Base-by-base conservation (phyloP, 352 stramenopile genomes). In the Phytopythium chamaehyphon region DNA sequence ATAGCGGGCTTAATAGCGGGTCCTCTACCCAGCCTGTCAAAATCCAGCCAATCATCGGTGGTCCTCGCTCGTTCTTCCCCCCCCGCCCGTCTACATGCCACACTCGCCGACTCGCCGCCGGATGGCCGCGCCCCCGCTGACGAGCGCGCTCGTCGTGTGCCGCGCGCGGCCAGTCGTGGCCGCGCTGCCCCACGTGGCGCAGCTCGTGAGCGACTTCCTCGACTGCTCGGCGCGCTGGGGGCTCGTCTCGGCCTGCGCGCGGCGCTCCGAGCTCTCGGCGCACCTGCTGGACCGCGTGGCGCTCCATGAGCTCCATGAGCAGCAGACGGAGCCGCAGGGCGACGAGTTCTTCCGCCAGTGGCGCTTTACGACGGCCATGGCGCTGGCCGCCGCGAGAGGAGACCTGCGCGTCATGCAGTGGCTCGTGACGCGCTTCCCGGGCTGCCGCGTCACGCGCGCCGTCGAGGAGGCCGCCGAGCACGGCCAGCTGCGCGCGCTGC, bases 141-240 rank as follows among this genome's bases (percentile, higher is more conserved):
- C 51, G 9, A 66, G 50, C 45, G 62, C 54, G 22, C 36, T 12
- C 40, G 58, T 66, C 36, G 62, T 71, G 31, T 71, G 62, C 35
- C 60, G 56, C 56, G 55, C 56, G 8, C 45, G 61, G 28, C 15
- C 40, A 36, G 50, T 40, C 10, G 47, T 76, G 9, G 51, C 54
- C 28, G 49, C 62, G 11, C 51, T 76, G 33, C 47, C 50, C 12
- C 59, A 66, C 42, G 57, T 61, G 31, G 23, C 66, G 50, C 48
- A 64, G 16, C 59, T 51, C 12, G 62, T 76, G 22, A 76, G 66
- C 45, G 62, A 59, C 40, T 76, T 69, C 23, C 23, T 72, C 3
- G 62, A 76, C 42, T 45, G 57, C 31, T 75, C 57, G 6, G 46
- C 51, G 15, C 57, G 38, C 56, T 72, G 66, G 66, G 59, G 59